Conservation (phyloP, 2,329 filamentous ascomycete genomes). For the Aspergillus tanneri region DNA sequence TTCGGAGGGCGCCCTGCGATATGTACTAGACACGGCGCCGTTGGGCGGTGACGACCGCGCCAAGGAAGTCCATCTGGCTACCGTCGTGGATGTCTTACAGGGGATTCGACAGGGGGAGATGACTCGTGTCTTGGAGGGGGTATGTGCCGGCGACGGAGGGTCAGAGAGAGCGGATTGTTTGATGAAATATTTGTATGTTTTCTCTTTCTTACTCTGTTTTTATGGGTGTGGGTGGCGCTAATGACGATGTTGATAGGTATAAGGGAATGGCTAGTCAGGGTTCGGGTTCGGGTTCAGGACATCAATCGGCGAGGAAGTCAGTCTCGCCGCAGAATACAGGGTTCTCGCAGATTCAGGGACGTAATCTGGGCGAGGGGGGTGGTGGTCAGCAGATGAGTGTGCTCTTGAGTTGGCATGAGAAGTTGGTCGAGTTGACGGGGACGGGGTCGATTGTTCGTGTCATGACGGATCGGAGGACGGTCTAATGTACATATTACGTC, state of each 20-base stretch:
- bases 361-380: slow-evolving; percentile 61
- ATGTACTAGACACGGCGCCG: slow-evolving; percentile 81
- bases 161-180: slow-evolving; percentile 84
- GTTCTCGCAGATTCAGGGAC: slow-evolving; percentile 74
- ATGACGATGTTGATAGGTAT: slow-evolving; percentile 57
- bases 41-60: slow-evolving; percentile 54
- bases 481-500: slow-evolving; percentile 47
- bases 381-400: slow-evolving; percentile 93
- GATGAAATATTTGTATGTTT: slow-evolving; percentile 91
- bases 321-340: slow-evolving; percentile 76
- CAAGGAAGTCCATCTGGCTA: slow-evolving; percentile 84
- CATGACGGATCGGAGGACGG: slow-evolving; percentile 94
- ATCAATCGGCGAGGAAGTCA: slow-evolving; percentile 51
- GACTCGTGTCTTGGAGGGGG: slow-evolving; percentile 78
- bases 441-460: slow-evolving; percentile 88
- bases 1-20: slow-evolving; percentile 78
- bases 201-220: neutral
- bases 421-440: slow-evolving; percentile 90
- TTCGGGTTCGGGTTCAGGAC: slow-evolving; percentile 37
- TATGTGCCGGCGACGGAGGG: slow-evolving; percentile 76
- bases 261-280: slow-evolving; percentile 86
- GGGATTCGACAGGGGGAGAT: slow-evolving; percentile 96
- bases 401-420: slow-evolving; percentile 96
- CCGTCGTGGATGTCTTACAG: slow-evolving; percentile 88
- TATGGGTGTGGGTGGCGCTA: neutral